Evolutionary conservation across 306 rosid species (phyloP).

Genomic region (Citrullus mucosospermus): DNA sequence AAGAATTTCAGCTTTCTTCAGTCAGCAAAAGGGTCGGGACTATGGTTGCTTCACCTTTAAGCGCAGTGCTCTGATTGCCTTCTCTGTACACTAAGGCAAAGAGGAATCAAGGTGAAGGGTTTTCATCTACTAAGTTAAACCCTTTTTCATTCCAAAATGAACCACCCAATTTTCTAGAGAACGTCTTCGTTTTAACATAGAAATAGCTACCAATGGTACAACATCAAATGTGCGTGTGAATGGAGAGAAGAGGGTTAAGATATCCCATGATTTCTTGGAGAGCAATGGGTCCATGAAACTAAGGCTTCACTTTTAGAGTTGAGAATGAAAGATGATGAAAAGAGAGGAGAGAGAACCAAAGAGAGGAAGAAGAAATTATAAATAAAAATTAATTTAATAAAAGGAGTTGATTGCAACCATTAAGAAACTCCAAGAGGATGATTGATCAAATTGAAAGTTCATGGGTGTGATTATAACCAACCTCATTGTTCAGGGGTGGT

Average conservation of each 20-base stretch:
- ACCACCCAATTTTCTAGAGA: not conserved
- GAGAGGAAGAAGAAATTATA: too few species aligned
- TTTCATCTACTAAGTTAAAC: not conserved
- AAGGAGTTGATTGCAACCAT: too few species aligned
- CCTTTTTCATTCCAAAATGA: not conserved
- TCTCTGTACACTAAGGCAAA: not conserved
- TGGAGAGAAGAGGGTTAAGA: constrained; percentile 30
- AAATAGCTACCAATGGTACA: not conserved
- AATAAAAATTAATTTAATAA: too few species aligned
- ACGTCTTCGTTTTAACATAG: not conserved
- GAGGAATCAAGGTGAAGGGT: not conserved
- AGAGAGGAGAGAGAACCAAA: too few species aligned
- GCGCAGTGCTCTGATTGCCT: not conserved
- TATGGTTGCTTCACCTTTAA: not conserved
- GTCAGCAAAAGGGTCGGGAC: not conserved
- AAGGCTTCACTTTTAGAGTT: constrained; percentile 60
- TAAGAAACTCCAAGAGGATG: too few species aligned
- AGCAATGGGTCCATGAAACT: constrained; percentile 54
- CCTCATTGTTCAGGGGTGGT: too few species aligned
- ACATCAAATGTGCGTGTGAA: constrained; percentile 21
- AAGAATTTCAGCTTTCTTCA: not conserved
- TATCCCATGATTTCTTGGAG: constrained; percentile 59
- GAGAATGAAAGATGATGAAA: too few species aligned
- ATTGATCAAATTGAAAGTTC: too few species aligned
- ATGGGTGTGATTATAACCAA: too few species aligned